Evolutionary conservation across 805 yeast genomes (phyloP).

Genomic region (Wickerhamomyces subpelliculosus): DNA sequence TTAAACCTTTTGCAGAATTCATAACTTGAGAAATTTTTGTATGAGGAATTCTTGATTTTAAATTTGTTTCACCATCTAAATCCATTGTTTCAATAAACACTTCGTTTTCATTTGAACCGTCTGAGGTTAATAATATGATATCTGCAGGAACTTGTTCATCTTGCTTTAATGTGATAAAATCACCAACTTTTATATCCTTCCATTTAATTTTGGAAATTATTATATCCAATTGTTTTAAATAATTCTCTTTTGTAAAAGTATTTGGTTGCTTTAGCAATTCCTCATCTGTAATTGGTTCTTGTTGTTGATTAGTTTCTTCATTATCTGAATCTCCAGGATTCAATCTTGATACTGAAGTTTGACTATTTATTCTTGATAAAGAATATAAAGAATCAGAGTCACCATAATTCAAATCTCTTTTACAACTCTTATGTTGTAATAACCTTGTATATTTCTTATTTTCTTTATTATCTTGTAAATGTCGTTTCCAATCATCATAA

Average conservation of each 20-base stretch:
- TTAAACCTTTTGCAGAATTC: constrained; percentile 43
- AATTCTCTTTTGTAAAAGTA: constrained; percentile 22
- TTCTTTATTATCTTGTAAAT: constrained; percentile 77
- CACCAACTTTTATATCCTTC: constrained; percentile 86
- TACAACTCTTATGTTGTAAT: constrained; percentile 23
- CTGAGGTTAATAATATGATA: constrained; percentile 61
- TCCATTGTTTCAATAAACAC: constrained; percentile 93
- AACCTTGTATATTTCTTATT: constrained; percentile 50
- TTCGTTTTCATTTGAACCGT: constrained; percentile 48
- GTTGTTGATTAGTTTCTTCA: background rate
- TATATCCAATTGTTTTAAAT: constrained; percentile 18
- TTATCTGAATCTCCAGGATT: constrained; percentile 5
- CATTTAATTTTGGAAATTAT: constrained; percentile 36
- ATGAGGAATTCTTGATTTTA: constrained; percentile 69
- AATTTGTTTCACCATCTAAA: constrained; percentile 92
- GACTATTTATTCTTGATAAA: constrained; percentile 5
- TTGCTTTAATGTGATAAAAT: constrained; percentile 60
- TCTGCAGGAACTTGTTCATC: constrained; percentile 97
- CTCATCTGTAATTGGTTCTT: constrained; percentile 1
- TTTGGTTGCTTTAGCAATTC: constrained; percentile 12
- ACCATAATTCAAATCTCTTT: background rate
- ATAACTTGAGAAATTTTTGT: constrained; percentile 49
- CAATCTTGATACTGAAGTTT: constrained; percentile 10
- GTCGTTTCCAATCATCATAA: constrained; percentile 86
- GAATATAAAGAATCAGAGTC: constrained; percentile 5